These are phyloP conservation scores for Boechera divaricarpa DNA, from an alignment of 345 rosid species.

Conservation along the genomic window DNA sequence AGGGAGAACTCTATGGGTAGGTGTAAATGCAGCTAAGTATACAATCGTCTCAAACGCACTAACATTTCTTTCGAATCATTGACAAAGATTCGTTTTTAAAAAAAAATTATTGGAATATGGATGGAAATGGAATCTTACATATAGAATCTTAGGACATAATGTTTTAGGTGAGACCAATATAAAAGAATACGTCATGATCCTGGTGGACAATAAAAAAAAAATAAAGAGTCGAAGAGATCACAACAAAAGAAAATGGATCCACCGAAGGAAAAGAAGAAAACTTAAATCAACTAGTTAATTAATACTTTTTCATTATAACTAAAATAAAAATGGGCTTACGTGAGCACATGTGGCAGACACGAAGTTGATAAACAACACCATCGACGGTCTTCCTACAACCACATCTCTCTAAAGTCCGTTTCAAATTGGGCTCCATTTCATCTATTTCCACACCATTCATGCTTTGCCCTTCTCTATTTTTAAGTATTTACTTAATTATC, in stretches of 20 bases:
- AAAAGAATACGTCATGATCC: constrained; percentile 42
- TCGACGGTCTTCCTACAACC: constrained; percentile 41
- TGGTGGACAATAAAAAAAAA: constrained; percentile 28
- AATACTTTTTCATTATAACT: not conserved
- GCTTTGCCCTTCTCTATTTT: constrained; percentile 20
- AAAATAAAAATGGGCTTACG: constrained; percentile 36
- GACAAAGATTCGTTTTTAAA: constrained; percentile 33
- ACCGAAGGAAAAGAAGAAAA: not conserved
- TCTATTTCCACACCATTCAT: constrained; percentile 30
- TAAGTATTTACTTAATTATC: constrained; percentile 19
- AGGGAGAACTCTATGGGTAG: constrained; percentile 34
- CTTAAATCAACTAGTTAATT: constrained; percentile 12
- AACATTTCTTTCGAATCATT: constrained; percentile 33
- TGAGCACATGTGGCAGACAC: constrained; percentile 52
- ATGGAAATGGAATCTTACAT: constrained; percentile 50
- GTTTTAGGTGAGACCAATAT: constrained; percentile 51
- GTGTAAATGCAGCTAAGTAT: constrained; percentile 28
- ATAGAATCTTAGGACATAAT: constrained; percentile 48
- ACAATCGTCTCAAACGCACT: constrained; percentile 37
- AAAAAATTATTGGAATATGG: not conserved
- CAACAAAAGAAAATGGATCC: constrained; percentile 41
- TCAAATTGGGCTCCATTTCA: constrained; percentile 39
- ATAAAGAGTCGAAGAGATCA: constrained; percentile 26
- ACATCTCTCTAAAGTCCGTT: constrained; percentile 39
- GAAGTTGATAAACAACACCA: constrained; percentile 45